Percentiles rank a stretch among this genome's conserved stretches.
phyloP scores from a whole-genome alignment of 164 flowering plant genomes.

The Warburgia ugandensis region DNA sequence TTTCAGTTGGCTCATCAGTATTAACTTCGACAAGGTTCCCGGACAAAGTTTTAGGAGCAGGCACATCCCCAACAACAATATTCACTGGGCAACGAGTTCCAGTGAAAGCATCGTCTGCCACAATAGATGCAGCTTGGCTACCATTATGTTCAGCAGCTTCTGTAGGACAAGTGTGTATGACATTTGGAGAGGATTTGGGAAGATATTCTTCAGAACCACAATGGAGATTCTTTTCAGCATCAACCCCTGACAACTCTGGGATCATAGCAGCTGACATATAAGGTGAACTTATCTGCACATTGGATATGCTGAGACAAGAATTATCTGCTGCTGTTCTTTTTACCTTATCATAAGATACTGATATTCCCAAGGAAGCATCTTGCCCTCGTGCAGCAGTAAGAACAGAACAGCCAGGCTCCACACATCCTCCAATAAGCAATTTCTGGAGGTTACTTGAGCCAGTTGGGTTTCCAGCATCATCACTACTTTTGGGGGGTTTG shows the following conservation, averaged over 20 bases:
- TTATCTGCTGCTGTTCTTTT: constrained; percentile 3
- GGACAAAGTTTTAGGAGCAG: neutral
- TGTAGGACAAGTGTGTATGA: neutral
- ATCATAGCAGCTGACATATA: neutral
- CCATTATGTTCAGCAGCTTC: neutral
- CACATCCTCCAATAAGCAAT: neutral
- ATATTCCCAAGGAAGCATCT: constrained; percentile 2
- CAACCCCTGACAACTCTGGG: neutral
- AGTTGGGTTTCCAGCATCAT: neutral
- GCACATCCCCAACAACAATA: neutral
- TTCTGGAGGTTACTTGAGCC: neutral
- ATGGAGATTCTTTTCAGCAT: neutral
- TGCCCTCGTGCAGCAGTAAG: neutral
- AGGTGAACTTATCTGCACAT: constrained; percentile 8
- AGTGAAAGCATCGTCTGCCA: neutral
- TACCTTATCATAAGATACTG: neutral
- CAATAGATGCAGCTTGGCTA: neutral
- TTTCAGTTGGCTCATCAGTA: neutral
- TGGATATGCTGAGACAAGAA: constrained; percentile 8
- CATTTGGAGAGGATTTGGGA: constrained; percentile 3
- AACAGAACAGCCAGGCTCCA: neutral
- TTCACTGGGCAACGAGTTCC: neutral
- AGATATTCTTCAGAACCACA: constrained; percentile 5
- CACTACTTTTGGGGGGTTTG: neutral
- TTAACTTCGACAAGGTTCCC: neutral